Percentiles rank a stretch among this genome's conserved stretches.
phyloP scores from a whole-genome alignment of 805 yeast species.

The Monosporozyma servazzii region DNA sequence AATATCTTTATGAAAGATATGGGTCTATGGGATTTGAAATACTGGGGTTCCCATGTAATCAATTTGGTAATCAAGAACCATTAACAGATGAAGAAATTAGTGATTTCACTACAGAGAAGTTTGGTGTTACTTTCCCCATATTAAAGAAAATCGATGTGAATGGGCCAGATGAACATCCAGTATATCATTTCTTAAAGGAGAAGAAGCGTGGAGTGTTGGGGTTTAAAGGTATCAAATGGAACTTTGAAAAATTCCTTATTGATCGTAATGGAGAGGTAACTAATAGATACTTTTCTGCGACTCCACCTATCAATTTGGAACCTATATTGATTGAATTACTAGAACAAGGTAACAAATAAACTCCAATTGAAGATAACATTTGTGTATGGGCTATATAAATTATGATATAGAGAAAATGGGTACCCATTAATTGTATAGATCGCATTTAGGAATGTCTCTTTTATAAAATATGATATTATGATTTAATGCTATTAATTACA shows the following conservation, averaged over 20 bases:
- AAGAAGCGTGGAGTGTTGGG: constrained; percentile 54
- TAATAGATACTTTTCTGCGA: constrained; percentile 56
- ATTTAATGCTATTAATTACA: not conserved
- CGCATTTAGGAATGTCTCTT: too few species aligned
- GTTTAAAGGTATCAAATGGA: constrained; percentile 68
- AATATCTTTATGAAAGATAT: constrained; percentile 56
- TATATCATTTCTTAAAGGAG: constrained; percentile 66
- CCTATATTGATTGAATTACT: constrained; percentile 51
- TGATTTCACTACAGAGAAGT: constrained; percentile 64
- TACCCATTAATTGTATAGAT: too few species aligned
- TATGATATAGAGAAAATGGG: too few species aligned
- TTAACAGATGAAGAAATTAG: constrained; percentile 60
- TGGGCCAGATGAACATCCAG: constrained; percentile 71
- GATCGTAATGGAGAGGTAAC: constrained; percentile 47
- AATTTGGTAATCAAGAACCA: constrained; percentile 78
- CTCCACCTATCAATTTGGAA: constrained; percentile 56
- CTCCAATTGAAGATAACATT: too few species aligned
- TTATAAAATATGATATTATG: too few species aligned
- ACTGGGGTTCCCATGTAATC: constrained; percentile 87
- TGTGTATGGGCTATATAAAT: too few species aligned
- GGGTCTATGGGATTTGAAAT: constrained; percentile 53
- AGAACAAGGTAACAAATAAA: not conserved
- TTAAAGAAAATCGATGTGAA: constrained; percentile 82
- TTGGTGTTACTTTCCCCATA: constrained; percentile 86
- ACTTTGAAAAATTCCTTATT: constrained; percentile 63